Evolutionary conservation across 2,329 filamentous ascomycete species (phyloP), one percentile per base, ranked within the genome.

Genomic region (Neonectria sp.): DNA sequence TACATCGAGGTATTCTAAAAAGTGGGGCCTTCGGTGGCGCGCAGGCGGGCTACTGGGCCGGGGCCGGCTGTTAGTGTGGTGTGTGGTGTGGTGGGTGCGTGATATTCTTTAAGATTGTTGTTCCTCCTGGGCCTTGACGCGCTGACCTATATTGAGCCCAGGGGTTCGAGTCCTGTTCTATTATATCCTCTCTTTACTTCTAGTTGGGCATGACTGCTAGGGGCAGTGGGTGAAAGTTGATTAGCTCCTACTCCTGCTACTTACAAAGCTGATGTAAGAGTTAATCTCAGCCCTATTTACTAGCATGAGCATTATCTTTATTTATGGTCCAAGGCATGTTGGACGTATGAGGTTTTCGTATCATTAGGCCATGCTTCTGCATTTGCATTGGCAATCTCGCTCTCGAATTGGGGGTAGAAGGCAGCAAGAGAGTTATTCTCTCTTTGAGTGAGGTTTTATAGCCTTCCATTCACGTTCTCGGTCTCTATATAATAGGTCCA

Each of bases 311-410:
- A 53, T 53, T 29, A 53, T 35, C 51, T 53, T 53, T n/a, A 53
- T 29, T 53, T 53, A 21, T 53, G 29, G 51, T 53, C 35, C 29
- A 53, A 35, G 27, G 51, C 31, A 53, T 53, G 37, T n/a, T 29
- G 51, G 1, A 53, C 3, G 51, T 53, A 53, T 33, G n/a, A n/a
- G n/a, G n/a, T n/a, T n/a, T n/a, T n/a, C n/a, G n/a, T n/a, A n/a
- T 35, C 51, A 37, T 53, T 29, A 35, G 31, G 31, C 51, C 51
- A 53, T n/a, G 51, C 31, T 53, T 53, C 27, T 29, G 51, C 27
- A 53, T 53, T 53, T 2, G 51, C 51, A 53, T 53, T 53, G 51
- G 51, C 51, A 37, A 53, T 53, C 51, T 53, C 51, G 35, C 51
- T 53, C 51, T 53, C 51, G 21, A 46, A 53, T 53, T 17, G 51